phyloP scores from a whole-genome alignment of 2,329 filamentous ascomycete genomes.

The Colletotrichum cuscutae region DNA sequence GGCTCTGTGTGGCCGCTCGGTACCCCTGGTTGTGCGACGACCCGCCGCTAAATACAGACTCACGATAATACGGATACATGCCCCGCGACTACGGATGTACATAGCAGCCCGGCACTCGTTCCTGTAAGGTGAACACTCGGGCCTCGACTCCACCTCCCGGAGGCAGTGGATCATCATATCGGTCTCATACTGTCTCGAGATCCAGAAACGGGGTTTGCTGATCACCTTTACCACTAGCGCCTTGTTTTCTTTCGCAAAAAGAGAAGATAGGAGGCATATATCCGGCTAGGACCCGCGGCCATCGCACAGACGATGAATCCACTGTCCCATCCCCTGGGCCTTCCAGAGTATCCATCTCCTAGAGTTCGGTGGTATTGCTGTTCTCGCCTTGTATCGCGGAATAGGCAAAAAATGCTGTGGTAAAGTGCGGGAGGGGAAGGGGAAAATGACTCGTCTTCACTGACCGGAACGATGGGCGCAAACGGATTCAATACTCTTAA shows the following conservation, averaged over 20 bases:
- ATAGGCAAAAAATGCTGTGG: background rate
- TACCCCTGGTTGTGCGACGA: constrained; percentile 13
- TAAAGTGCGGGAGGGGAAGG: background rate
- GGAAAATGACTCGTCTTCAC: background rate
- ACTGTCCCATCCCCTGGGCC: background rate
- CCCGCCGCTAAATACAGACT: background rate
- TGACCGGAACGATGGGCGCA: too few relatives aligned
- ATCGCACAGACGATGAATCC: constrained; percentile 27
- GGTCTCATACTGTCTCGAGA: constrained; percentile 5
- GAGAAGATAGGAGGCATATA: constrained; percentile 24
- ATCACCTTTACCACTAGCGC: background rate
- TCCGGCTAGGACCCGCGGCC: constrained; percentile 10
- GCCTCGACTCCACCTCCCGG: constrained; percentile 7
- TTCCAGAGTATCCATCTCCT: background rate
- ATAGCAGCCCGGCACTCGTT: constrained; percentile 9
- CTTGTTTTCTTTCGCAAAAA: constrained; percentile 19
- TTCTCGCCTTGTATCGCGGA: constrained; percentile 17
- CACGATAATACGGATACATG: background rate
- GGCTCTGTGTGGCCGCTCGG: constrained; percentile 26
- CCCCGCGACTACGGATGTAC: background rate
- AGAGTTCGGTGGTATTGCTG: constrained; percentile 5
- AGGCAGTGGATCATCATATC: constrained; percentile 23
- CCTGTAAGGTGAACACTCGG: background rate
- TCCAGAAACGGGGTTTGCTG: constrained; percentile 14
- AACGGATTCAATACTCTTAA: constrained; percentile 3